Base-by-base conservation (phyloP, 176 grass and related monocot species). In the Paspalum notatum region DNA sequence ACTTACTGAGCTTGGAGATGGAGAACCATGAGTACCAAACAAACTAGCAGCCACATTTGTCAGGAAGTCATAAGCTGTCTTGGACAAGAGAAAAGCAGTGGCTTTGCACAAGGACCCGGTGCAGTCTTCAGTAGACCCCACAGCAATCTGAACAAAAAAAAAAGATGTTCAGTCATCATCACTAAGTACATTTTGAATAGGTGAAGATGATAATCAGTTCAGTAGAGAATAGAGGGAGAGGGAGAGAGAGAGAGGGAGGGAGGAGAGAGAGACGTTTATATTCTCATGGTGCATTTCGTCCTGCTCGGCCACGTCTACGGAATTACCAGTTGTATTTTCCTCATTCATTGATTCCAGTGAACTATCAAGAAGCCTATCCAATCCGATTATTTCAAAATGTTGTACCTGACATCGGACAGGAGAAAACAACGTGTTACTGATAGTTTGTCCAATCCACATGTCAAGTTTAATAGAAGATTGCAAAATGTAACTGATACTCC, bases 301-400 rank as follows among this genome's bases (percentile, higher is more conserved):
- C 55, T 82, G 90, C 57, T 91, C 89, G 61, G 39, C 37, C 47
- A 72, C 9, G 7, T 87, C 83, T 61, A 84, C 41, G 32, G 39
- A 66, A 71, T 78, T 65, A 49, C 79, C 64, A 74, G 58, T 18
- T 39, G 66, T 77, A 68, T 78, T 63, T 41, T 86, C 92, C 65
- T 85, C 86, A 59, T 61, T 80, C 53, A 80, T 43, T 27, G 78
- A 79, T 76, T 60, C 88, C 44, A 88, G 43, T 13, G 72, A 81
- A 72, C 72, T 74, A 71, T 93, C 86, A 68, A 91, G 86, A 83
- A 95, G 51, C 45, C 64, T 91, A 59, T 99, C 90, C 71, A 95
- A 69, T 71, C 90, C 93, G 82, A 87, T 85, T 86, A 99, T 93
- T 93, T 99, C 96, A 68, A 82, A 81, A 88, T 85, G 89, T 16